A percentile compares a stretch with the other conserved stretches of the same genome.
These are phyloP conservation scores for Lindgomyces ingoldianus DNA, from an alignment of 495 filamentous ascomycete species.

Conservation along the genomic window DNA sequence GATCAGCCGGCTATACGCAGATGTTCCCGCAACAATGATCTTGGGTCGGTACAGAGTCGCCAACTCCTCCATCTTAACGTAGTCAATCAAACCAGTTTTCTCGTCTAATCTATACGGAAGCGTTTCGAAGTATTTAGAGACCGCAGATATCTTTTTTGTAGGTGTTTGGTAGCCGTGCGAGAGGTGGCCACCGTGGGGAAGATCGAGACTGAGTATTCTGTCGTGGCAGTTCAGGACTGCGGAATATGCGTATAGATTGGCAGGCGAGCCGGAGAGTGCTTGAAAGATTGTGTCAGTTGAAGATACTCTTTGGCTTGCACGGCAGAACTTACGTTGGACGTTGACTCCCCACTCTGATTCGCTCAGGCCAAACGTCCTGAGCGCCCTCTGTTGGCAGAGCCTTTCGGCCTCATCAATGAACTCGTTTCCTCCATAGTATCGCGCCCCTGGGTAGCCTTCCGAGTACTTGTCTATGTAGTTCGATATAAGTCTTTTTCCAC, in stretches of 20 bases:
- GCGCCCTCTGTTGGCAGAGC: slow-evolving; percentile 83
- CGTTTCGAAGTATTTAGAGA: slow-evolving; percentile 99
- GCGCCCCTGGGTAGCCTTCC: slow-evolving; percentile 92
- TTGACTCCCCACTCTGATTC: slow-evolving; percentile 96
- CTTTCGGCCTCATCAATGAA: slow-evolving; percentile 89
- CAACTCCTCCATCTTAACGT: slow-evolving; percentile 87
- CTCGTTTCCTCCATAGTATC: slow-evolving; percentile 98
- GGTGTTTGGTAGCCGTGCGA: slow-evolving; percentile 98
- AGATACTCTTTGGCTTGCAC: slow-evolving; percentile 15
- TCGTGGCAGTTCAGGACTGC: slow-evolving; percentile 90
- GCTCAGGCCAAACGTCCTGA: slow-evolving; percentile 81
- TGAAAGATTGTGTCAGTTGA: slow-evolving; percentile 15
- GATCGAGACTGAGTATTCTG: slow-evolving; percentile 93
- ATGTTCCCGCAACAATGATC: slow-evolving; percentile 93
- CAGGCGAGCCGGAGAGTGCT: slow-evolving; percentile 94
- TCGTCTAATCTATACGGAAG: slow-evolving; percentile 91
- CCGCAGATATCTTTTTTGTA: slow-evolving; percentile 95
- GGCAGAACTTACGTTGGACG: slow-evolving; percentile 72
- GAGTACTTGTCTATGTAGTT: slow-evolving; percentile 86
- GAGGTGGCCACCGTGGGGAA: slow-evolving; percentile 94
- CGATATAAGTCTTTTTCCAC: slow-evolving; percentile 10
- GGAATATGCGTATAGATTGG: slow-evolving; percentile 94
- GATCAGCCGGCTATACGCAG: slow-evolving; percentile 96
- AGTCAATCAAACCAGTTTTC: slow-evolving; percentile 95
- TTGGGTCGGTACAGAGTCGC: slow-evolving; percentile 94